Base-by-base conservation (phyloP, 2,329 filamentous ascomycete genomes). In the Chalara sp. region DNA sequence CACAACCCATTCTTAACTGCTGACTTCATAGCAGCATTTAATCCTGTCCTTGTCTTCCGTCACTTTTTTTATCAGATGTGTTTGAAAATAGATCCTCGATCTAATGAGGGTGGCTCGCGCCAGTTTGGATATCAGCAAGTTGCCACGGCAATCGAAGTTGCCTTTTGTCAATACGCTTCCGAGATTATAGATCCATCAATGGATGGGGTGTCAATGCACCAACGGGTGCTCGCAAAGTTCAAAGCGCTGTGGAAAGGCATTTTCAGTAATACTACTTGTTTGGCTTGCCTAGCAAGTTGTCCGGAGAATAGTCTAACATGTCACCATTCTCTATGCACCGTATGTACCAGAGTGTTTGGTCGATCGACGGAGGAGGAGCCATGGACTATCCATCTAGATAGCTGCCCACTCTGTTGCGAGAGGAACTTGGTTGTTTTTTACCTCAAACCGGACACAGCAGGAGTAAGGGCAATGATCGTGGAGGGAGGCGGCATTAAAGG, bases 401-500 rank as follows among this genome's bases (percentile, higher is more conserved):
- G 32, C n/a, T 5, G 32, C 5, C 3, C 32, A 29, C 5, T 6
- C 43, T 12, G 35, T 2, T n/a, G 12, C 41, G n/a, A 33, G 21
- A 7, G 10, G 4, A 37, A 13, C n/a, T 12, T 4, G 30, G 32
- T 28, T 21, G 43, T 13, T 49, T 49, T 49, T 41, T n/a, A 49
- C 6, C 5, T 50, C 12, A 48, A 54, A 21, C 52, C 49, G 33
- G 12, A 41, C 28, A 56, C 46, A 11, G 46, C 46, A 32, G 48
- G 52, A 5, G 43, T 54, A 6, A 49, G 51, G 46, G 44, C 44
- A n/a, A 32, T 56, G 4, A 46, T 48, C 8, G 32, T 28, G 8
- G 51, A 56, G 42, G 49, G 52, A 12, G 48, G 52, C 28, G 48
- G 52, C 32, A 35, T 50, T 8, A 43, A 35, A 37, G 51, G 49